These are phyloP conservation scores for Sarocladiaceae sp. DNA, from an alignment of 2,329 filamentous ascomycete species.

Conservation along the genomic window DNA sequence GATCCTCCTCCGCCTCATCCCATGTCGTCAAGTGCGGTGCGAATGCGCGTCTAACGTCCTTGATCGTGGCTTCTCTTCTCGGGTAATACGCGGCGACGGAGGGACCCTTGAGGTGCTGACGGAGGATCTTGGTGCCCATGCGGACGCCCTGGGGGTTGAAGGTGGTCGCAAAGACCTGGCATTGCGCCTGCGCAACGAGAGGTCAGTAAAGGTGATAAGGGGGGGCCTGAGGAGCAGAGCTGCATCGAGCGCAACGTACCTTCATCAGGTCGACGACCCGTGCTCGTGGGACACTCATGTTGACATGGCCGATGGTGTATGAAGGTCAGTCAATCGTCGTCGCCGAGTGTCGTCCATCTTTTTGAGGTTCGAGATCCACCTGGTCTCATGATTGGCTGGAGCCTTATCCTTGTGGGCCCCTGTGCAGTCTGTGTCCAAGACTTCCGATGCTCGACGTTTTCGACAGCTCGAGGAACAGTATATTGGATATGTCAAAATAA, in stretches of 20 bases:
- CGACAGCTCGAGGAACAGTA: too few relatives aligned
- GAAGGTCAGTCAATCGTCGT: background rate
- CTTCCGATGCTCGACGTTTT: too few relatives aligned
- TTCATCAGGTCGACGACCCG: slow-evolving; percentile 69
- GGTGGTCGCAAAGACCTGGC: slow-evolving; percentile 81
- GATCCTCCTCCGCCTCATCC: slow-evolving; percentile 72
- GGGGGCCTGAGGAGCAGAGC: background rate
- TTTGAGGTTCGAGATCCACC: slow-evolving; percentile 18
- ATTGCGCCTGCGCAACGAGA: slow-evolving; percentile 60
- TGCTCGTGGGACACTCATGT: slow-evolving; percentile 56
- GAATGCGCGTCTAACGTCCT: slow-evolving; percentile 67
- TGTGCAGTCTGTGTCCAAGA: too few relatives aligned
- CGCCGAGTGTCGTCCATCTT: slow-evolving; percentile 10
- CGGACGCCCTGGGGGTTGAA: slow-evolving; percentile 82
- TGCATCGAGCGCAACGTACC: slow-evolving; percentile 38
- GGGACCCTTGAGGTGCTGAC: slow-evolving; percentile 81
- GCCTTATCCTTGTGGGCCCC: background rate
- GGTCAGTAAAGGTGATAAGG: background rate
- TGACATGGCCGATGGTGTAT: slow-evolving; percentile 23
- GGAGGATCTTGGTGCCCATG: slow-evolving; percentile 85
- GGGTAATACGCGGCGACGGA: slow-evolving; percentile 85
- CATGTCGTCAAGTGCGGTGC: slow-evolving; percentile 59
- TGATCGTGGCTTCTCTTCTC: slow-evolving; percentile 61
- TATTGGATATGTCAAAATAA: too few relatives aligned
- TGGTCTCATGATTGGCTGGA: background rate